A percentile compares a stretch with the other conserved stretches of the same genome.
These are phyloP conservation scores for Rubroboletus pulcherrimus DNA, from an alignment of 768 basidiomycete species.

Conservation along the genomic window DNA sequence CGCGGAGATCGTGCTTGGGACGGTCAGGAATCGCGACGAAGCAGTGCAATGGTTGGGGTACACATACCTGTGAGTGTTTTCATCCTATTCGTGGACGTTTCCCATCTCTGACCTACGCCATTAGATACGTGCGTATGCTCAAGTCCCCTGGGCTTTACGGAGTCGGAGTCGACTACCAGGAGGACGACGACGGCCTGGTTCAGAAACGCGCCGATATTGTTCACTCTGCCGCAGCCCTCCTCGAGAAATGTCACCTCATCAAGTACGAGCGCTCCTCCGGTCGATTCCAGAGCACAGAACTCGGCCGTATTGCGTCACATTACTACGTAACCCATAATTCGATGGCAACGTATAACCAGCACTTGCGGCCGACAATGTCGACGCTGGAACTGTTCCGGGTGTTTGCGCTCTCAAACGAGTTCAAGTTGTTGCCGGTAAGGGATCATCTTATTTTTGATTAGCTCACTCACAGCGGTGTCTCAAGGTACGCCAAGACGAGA, in stretches of 20 bases:
- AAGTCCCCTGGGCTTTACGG: constrained; percentile 83
- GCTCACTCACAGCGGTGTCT: neutral
- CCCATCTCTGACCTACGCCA: neutral
- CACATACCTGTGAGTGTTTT: constrained; percentile 72
- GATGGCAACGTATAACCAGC: constrained; percentile 96
- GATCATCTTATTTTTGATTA: constrained; percentile 1
- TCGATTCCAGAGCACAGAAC: constrained; percentile 87
- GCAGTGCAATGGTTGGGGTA: constrained; percentile 97
- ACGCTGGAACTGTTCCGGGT: constrained; percentile 90
- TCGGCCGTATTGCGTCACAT: constrained; percentile 91
- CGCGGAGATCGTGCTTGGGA: constrained; percentile 95
- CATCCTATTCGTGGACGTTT: neutral
- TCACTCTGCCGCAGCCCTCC: constrained; percentile 87
- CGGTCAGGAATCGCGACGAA: constrained; percentile 91
- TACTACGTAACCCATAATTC: constrained; percentile 94
- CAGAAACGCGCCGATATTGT: constrained; percentile 94
- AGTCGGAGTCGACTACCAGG: constrained; percentile 86
- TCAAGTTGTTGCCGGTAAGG: constrained; percentile 80
- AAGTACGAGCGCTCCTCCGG: constrained; percentile 91
- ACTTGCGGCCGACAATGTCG: constrained; percentile 82
- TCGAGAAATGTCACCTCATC: constrained; percentile 92
- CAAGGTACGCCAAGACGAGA: constrained; percentile 75
- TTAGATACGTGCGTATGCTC: constrained; percentile 92
- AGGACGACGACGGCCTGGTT: constrained; percentile 75
- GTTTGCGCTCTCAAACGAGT: constrained; percentile 93